These are phyloP conservation scores for Pterocarpus santalinus DNA, from an alignment of 306 rosid genomes.

Conservation along the genomic window DNA sequence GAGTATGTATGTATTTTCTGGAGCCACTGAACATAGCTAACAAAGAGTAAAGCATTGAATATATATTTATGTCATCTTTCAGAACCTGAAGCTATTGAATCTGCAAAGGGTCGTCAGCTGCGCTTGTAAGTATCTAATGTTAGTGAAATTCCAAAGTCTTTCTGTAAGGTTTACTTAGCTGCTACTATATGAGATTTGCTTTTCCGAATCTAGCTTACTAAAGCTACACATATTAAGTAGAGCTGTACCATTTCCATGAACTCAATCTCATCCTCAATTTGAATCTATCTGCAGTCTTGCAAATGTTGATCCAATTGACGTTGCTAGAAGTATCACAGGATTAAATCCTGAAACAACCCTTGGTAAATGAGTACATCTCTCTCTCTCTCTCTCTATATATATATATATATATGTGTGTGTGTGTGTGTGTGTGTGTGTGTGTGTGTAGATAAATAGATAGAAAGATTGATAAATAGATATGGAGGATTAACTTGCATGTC, in stretches of 20 bases:
- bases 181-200: constrained; percentile 1
- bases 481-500: constrained; percentile 16
- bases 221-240: constrained; percentile 7
- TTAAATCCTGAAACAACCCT: constrained; percentile 91
- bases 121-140: constrained; percentile 69
- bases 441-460: background rate
- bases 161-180: background rate
- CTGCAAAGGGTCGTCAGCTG: constrained; percentile 79
- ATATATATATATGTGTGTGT: too few relatives aligned
- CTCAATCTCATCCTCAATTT: constrained; percentile 39
- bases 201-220: background rate
- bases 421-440: background rate
- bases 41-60: constrained; percentile 45
- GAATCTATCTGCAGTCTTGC: constrained; percentile 75
- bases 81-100: constrained; percentile 78
- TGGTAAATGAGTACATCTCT: constrained; percentile 50
- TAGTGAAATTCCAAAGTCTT: constrained; percentile 14
- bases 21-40: constrained; percentile 24
- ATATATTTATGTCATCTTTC: constrained; percentile 49
- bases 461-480: background rate
- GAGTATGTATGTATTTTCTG: background rate
- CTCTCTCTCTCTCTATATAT: too few relatives aligned
- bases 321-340: constrained; percentile 77
- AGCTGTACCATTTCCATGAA: background rate
- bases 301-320: constrained; percentile 93